A percentile compares a stretch with the other conserved stretches of the same genome.
Conservation (phyloP, 345 rosid genomes). For the Corymbia maculata region DNA sequence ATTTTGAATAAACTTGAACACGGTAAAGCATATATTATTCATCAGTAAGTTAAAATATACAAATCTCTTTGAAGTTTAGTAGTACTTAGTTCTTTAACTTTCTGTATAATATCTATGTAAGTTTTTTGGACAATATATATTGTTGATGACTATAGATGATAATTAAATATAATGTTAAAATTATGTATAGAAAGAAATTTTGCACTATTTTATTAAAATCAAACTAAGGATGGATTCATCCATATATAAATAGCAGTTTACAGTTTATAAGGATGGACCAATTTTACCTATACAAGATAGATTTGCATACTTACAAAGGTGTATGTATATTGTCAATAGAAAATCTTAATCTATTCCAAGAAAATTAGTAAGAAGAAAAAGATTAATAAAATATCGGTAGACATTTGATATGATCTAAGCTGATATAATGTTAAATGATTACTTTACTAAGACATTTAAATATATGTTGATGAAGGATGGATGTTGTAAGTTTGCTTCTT, state of each 20-base stretch:
- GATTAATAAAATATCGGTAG: neutral
- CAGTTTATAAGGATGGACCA: neutral
- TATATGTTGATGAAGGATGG: neutral
- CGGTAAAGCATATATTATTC: neutral
- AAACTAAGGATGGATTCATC: neutral
- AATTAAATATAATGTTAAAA: neutral
- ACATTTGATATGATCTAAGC: neutral
- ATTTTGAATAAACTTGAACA: neutral
- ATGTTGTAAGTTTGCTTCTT: neutral
- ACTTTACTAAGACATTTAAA: neutral
- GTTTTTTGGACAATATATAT: neutral
- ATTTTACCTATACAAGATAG: neutral
- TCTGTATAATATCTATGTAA: neutral
- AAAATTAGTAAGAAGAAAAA: neutral
- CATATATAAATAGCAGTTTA: neutral
- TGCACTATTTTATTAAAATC: neutral
- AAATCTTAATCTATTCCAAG: neutral
- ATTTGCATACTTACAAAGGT: neutral
- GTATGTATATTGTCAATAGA: neutral
- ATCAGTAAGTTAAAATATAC: neutral
- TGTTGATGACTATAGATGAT: neutral
- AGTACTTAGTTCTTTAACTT: neutral
- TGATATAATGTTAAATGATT: neutral
- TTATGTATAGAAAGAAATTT: neutral
- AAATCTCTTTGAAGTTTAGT: neutral